Evolutionary conservation across 192 early-diverging fungal species (phyloP), one percentile per base, ranked within the genome.

Genomic region (Ambispora gerdemannii): DNA sequence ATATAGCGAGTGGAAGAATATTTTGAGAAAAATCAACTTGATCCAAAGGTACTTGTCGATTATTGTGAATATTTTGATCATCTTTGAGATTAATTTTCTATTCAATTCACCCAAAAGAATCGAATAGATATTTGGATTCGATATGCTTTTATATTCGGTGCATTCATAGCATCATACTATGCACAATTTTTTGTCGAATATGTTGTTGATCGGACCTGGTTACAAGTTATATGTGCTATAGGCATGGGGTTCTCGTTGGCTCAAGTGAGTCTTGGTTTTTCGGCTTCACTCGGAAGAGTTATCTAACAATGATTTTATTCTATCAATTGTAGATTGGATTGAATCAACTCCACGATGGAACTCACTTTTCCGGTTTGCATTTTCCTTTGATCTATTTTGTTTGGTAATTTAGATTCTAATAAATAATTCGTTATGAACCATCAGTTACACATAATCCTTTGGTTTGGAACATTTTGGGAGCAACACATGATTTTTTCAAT

Each of bases 401-500:
- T 28, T 27, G 33, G 2, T 15, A 58, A 69, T 15, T 4, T 56
- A 27, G 32, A 24, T 34, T 11, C 3, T 50, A 3, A 31, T 30
- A 20, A 13, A 68, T 19, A 2, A 17, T 50, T 35, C 17, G 7
- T n/a, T 61, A 20, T 13, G 4, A 7, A 24, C 53, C 43, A 17
- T 15, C 60, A 80, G 79, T 75, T 20, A 80, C 79, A 35, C 79
- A 81, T 72, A 75, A 76, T 72, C 84, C 84, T 17, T 79, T 72
- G 17, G 74, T 86, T 7, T 86, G 84, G 84, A 80, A 77, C 24
- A 71, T 81, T 25, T 53, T 86, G 47, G 81, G 82, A 20, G 78
- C 84, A 31, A 82, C 79, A 20, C 84, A 86, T 59, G 84, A 86
- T 51, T 84, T 86, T 69, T 73, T 84, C 59, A 86, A 86, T 70